Evolutionary conservation across 176 grass and related monocot species (phyloP), one percentile per base, ranked within the genome.

Genomic region (Ampelocalamus luodianensis): DNA sequence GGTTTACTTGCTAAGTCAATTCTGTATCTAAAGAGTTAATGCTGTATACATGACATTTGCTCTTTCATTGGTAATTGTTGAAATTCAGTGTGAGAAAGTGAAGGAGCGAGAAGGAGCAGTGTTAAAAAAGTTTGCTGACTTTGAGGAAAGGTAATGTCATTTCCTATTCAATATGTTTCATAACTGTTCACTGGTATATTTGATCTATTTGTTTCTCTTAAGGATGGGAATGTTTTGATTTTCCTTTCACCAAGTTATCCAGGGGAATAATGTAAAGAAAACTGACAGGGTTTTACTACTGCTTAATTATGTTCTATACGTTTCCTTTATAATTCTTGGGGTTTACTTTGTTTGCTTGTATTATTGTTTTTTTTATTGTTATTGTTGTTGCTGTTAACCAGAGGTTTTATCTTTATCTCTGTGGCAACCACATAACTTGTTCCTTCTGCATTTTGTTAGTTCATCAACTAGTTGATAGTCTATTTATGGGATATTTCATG

Each of bases 81-180:
- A 66, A 76, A 84, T 77, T 83, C 38, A 98, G 96, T 88, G 85
- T 61, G 96, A 98, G 86, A 95, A 90, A 87, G 89, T 89, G 37
- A 98, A 98, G 81, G 96, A 95, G 80, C 91, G 49, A 60, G 96
- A 95, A 81, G 91, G 90, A 92, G 85, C 85, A 64, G 68, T 90
- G 18, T 77, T 90, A 77, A 88, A 90, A 70, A 90, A 89, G 83
- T 80, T 89, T 39, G 56, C 80, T 53, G 36, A 84, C 50, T 89
- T 91, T 61, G 89, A 95, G 85, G 87, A 93, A 84, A 98, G 91
- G 96, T 98, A 87, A 29, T 49, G 59, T 38, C 44, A 54, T 38
- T 67, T 65, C n/a, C 65, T 78, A 72, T 56, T 79, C 20, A 61
- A 79, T 48, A 62, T 82, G 26, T 71, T 15, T 76, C 27, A 76